A percentile compares a stretch with the other conserved stretches of the same genome.
phyloP scores from a whole-genome alignment of 73 alveolate genomes.

The Tetrahymena elliotti region DNA sequence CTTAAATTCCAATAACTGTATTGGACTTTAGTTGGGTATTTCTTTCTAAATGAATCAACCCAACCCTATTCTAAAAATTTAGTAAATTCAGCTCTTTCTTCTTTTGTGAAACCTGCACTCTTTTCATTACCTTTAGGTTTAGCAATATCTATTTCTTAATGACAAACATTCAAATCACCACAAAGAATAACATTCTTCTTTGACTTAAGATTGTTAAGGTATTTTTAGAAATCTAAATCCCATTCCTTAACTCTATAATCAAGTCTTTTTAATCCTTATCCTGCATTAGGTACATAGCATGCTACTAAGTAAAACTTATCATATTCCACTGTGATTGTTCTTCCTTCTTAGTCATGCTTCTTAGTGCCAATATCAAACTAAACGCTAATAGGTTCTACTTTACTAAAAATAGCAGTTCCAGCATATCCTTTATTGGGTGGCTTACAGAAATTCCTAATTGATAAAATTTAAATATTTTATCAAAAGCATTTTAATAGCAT shows the following conservation, averaged over 20 bases:
- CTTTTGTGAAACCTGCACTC: slow-evolving; percentile 75
- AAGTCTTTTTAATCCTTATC: slow-evolving; percentile 72
- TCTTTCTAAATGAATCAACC: slow-evolving; percentile 80
- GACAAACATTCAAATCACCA: slow-evolving; percentile 93
- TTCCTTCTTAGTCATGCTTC: slow-evolving; percentile 89
- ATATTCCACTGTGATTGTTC: slow-evolving; percentile 86
- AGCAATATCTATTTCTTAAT: slow-evolving; percentile 77
- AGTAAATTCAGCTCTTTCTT: slow-evolving; percentile 73
- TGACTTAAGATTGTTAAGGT: slow-evolving; percentile 46
- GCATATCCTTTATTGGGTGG: slow-evolving; percentile 76
- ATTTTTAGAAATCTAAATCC: slow-evolving; percentile 75
- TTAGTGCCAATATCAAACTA: slow-evolving; percentile 60
- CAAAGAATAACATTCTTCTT: slow-evolving; percentile 54
- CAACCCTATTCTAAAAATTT: slow-evolving; percentile 53
- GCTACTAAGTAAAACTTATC: slow-evolving; percentile 83
- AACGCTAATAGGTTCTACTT: slow-evolving; percentile 73
- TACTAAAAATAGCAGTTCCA: slow-evolving; percentile 85
- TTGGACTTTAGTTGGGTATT: slow-evolving; percentile 68
- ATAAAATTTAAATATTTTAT: slow-evolving; percentile 31
- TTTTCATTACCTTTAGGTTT: slow-evolving; percentile 73
- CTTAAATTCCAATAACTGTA: slow-evolving; percentile 77
- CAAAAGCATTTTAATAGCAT: too few species aligned
- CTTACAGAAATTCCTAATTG: slow-evolving; percentile 71
- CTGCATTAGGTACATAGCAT: slow-evolving; percentile 91
- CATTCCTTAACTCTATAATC: slow-evolving; percentile 79